Evolutionary conservation across 495 filamentous ascomycete genomes (phyloP).

Genomic region (Neurospora sp.): DNA sequence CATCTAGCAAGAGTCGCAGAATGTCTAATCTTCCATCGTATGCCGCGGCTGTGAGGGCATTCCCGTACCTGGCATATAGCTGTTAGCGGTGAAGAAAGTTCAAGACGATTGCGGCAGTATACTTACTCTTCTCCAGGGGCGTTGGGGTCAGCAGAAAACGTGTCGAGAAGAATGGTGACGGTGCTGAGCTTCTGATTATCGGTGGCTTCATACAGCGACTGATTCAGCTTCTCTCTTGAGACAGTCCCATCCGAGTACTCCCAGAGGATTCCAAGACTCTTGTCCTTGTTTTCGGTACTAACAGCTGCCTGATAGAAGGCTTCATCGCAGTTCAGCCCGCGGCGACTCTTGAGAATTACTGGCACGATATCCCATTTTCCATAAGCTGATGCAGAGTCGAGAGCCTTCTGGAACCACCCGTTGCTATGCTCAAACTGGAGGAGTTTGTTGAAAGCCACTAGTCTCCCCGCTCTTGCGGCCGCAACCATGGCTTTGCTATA

Average conservation of each 20-base stretch:
- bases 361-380: not conserved
- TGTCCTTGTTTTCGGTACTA: not conserved
- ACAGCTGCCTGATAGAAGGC: not conserved
- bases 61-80: not conserved
- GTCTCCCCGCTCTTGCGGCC: not conserved
- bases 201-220: not conserved
- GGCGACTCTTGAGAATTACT: not conserved
- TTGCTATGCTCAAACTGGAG: not conserved
- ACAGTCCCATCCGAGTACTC: not conserved
- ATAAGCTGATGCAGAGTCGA: not conserved
- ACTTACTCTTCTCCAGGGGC: not conserved
- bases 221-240: not conserved
- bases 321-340: not conserved
- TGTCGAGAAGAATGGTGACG: not conserved
- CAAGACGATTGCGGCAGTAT: not conserved
- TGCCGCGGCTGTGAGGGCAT: not conserved
- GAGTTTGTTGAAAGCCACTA: not conserved
- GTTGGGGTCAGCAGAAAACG: not conserved
- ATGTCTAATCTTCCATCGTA: not conserved
- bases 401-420: not conserved
- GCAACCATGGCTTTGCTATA: slow-evolving; percentile 16
- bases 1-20: not conserved
- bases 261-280: not conserved
- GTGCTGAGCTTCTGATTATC: not conserved
- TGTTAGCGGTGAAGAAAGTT: not conserved